These are phyloP conservation scores for Geoglossum cookeanum DNA, from an alignment of 2,329 filamentous ascomycete genomes.

Conservation along the genomic window DNA sequence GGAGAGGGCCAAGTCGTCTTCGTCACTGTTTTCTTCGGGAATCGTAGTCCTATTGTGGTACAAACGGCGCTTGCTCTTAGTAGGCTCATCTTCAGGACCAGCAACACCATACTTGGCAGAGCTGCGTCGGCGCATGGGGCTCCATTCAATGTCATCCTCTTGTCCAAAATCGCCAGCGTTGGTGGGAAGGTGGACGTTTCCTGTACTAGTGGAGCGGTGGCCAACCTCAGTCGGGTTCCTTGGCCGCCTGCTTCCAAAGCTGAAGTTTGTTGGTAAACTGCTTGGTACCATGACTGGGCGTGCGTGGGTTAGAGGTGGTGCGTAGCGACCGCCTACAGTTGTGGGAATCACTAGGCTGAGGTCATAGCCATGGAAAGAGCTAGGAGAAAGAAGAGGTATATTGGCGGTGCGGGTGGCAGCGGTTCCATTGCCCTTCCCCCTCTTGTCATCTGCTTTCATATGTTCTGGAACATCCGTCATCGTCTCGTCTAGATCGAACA, in stretches of 20 bases:
- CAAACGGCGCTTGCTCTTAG: neutral
- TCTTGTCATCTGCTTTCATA: neutral
- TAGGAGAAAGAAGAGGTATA: neutral
- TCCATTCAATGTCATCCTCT: neutral
- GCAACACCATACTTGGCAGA: neutral
- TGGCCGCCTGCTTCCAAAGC: neutral
- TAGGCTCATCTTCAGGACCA: neutral
- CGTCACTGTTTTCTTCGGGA: neutral
- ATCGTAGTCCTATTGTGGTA: neutral
- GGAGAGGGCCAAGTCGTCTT: neutral
- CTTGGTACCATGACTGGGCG: neutral
- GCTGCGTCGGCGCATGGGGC: neutral
- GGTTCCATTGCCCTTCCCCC: neutral
- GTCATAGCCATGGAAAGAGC: neutral
- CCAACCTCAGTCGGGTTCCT: no score
- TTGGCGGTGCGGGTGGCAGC: neutral
- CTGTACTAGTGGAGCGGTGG: neutral
- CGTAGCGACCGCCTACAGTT: neutral
- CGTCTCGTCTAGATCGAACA: slow-evolving; percentile 3
- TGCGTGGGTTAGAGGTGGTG: neutral
- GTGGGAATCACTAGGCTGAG: neutral
- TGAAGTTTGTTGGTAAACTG: neutral
- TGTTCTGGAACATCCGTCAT: neutral
- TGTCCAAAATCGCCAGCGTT: neutral
- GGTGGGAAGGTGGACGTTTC: no score